Evolutionary conservation across 805 yeast genomes (phyloP).

Genomic region (Cyberlindnera bimundalis): DNA sequence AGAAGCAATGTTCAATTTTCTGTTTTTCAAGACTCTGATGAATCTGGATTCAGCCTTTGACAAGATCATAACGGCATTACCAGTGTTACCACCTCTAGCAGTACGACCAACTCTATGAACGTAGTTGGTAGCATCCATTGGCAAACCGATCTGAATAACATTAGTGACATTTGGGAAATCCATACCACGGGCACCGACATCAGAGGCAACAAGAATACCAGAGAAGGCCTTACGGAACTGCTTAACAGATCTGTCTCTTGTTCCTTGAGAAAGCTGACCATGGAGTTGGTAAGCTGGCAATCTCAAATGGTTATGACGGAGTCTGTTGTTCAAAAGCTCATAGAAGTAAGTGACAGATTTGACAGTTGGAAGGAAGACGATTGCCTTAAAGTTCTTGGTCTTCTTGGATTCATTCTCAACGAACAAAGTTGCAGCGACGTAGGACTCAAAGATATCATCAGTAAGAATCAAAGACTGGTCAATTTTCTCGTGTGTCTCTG

Average conservation of each 20-base stretch:
- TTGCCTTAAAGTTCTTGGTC: constrained; percentile 61
- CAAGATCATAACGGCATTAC: constrained; percentile 62
- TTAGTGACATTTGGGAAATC: constrained; percentile 87
- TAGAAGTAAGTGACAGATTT: constrained; percentile 52
- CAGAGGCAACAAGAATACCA: constrained; percentile 77
- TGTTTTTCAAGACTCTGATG: constrained; percentile 44
- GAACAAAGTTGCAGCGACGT: constrained; percentile 53
- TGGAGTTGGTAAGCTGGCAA: constrained; percentile 48
- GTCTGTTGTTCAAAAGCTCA: constrained; percentile 22
- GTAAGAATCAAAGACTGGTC: constrained; percentile 62
- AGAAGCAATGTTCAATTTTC: constrained; percentile 53
- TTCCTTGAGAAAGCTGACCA: constrained; percentile 69
- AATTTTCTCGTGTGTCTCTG: constrained; percentile 76
- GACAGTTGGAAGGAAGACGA: constrained; percentile 80
- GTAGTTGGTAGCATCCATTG: constrained; percentile 71
- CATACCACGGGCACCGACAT: constrained; percentile 96
- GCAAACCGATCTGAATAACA: constrained; percentile 81
- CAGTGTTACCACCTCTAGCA: constrained; percentile 84
- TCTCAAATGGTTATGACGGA: constrained; percentile 23
- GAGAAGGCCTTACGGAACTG: constrained; percentile 44
- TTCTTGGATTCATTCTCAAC: constrained; percentile 38
- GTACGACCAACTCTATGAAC: constrained; percentile 95
- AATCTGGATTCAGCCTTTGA: constrained; percentile 57
- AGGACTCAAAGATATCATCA: constrained; percentile 51
- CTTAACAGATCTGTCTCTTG: constrained; percentile 58